Evolutionary conservation across 169 alveolate species (phyloP), one percentile per base, ranked within the genome.

Genomic region (Condylostoma magnum): DNA sequence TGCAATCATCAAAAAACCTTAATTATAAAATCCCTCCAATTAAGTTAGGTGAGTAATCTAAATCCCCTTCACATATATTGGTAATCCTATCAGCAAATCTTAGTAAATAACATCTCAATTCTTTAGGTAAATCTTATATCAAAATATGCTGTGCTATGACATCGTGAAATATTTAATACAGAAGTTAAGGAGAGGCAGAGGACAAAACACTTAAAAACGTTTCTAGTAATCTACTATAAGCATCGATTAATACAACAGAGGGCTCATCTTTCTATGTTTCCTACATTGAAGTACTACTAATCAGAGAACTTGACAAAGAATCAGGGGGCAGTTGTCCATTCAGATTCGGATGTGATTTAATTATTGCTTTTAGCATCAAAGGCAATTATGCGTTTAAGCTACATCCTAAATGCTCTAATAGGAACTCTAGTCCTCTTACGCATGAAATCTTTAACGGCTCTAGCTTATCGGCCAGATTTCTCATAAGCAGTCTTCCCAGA

Each of bases 31-130:
- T 36, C 10, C 58, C 55, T 44, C 36, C 46, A 2, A 83, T 67
- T 37, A 83, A 68, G 15, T 69, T 38, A 36, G 44, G 66, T 8
- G 57, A 46, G 18, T 57, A 41, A 27, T 48, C 56, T 4, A 83
- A 30, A 27, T 83, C 90, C 0, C 86, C 90, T 69, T 83, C 69
- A n/a, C 90, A 77, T 6, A 83, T 83, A n/a, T 43, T 66, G 8
- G 63, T 63, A n/a, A 83, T 69, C 38, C 73, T 76, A 38, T 83
- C 90, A 6, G 82, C 38, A 12, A 83, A 34, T 57, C 60, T 76
- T 2, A 83, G 46, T 36, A 83, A 55, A 54, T 75, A 73, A 15
- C 77, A 56, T 58, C 74, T 58, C 27, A 83, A 38, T 46, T 83
- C 90, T 20, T 81, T 63, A 1, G 85, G 84, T 33, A 78, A 58